These are phyloP conservation scores for Globisporangium takayamanum DNA, from an alignment of 352 stramenopile species.

Conservation along the genomic window DNA sequence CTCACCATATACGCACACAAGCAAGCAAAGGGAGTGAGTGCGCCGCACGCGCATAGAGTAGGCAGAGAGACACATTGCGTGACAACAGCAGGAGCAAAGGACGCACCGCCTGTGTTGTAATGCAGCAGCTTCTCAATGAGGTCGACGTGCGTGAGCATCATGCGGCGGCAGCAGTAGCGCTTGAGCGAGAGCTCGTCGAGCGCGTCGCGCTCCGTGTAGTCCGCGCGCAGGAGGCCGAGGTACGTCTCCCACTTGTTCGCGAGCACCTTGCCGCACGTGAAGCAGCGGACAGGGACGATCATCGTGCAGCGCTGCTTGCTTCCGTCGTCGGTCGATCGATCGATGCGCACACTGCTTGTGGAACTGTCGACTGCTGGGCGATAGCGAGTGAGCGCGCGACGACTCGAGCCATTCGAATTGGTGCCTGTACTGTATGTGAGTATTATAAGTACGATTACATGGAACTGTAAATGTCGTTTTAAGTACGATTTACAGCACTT, in stretches of 20 bases:
- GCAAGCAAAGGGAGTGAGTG: not conserved
- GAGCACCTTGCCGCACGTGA: constrained; percentile 99
- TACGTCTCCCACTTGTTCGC: constrained; percentile 99
- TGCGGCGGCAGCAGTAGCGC: constrained; percentile 98
- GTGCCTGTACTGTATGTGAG: not conserved
- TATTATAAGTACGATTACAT: not conserved
- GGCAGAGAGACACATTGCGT: not conserved
- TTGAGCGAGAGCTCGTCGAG: constrained; percentile 98
- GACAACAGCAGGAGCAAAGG: not conserved
- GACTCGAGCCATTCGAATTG: constrained; percentile 1
- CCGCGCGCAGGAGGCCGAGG: constrained; percentile 93
- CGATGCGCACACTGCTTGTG: not conserved
- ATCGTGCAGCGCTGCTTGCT: constrained; percentile 26
- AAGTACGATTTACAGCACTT: not conserved
- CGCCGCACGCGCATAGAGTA: constrained; percentile 1
- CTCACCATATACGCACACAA: constrained; percentile 5
- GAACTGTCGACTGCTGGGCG: not conserved
- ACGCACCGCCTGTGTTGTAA: constrained; percentile 95
- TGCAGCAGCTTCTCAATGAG: constrained; percentile 99
- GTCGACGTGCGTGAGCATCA: constrained; percentile 99
- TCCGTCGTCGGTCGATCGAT: not conserved
- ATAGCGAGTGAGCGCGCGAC: not conserved
- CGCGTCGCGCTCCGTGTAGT: constrained; percentile 97
- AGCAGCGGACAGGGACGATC: constrained; percentile 99
- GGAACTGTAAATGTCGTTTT: not conserved